Conservation (phyloP, 2,329 filamentous ascomycete genomes). For the Xylaria digitata region DNA sequence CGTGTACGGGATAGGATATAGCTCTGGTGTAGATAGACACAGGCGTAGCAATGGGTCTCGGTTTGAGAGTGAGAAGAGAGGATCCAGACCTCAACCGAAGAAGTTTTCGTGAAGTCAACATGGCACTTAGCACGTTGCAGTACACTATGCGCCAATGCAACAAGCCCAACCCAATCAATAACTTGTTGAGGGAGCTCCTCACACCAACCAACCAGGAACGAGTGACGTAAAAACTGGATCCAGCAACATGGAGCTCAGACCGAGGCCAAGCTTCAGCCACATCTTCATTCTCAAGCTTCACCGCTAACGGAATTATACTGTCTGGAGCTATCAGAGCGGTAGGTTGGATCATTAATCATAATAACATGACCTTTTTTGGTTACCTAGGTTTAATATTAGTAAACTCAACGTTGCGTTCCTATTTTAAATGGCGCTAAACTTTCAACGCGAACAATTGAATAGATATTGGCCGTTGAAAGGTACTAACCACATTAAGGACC, state of each 20-base stretch:
- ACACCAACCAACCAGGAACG: slow-evolving; percentile 16
- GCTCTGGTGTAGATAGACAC: background rate
- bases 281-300: background rate
- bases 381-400: too few relatives aligned
- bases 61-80: background rate
- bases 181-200: background rate
- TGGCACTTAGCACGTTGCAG: slow-evolving; percentile 5
- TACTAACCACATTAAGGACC: too few relatives aligned
- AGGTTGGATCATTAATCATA: too few relatives aligned
- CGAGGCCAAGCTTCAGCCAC: slow-evolving; percentile 27
- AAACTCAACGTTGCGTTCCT: too few relatives aligned
- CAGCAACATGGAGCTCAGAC: slow-evolving; percentile 23
- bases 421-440: too few relatives aligned
- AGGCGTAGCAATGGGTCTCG: background rate
- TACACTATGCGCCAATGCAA: slow-evolving; percentile 7
- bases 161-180: slow-evolving; percentile 16
- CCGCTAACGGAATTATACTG: too few relatives aligned
- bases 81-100: background rate
- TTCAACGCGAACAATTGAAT: too few relatives aligned
- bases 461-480: too few relatives aligned
- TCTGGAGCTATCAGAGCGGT: too few relatives aligned
- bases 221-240: slow-evolving; percentile 29
- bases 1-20: slow-evolving; percentile 1
- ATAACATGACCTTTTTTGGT: too few relatives aligned
- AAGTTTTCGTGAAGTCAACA: slow-evolving; percentile 31